phyloP scores from a whole-genome alignment of 2,329 filamentous ascomycete species.

The Sarocladiaceae sp. region DNA sequence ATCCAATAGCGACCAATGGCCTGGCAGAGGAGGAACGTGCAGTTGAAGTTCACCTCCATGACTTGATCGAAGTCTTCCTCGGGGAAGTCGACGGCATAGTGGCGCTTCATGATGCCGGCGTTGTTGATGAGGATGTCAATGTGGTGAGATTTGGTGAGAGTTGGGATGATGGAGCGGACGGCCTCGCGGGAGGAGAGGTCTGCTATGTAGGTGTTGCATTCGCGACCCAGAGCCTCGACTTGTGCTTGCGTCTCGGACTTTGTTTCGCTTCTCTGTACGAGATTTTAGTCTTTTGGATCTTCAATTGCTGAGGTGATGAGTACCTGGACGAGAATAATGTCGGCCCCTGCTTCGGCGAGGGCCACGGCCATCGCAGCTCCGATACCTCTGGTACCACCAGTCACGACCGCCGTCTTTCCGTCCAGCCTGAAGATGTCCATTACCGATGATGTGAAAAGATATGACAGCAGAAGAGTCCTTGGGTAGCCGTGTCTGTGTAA shows the following conservation, averaged over 20 bases:
- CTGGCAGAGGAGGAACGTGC: conserved; percentile 46
- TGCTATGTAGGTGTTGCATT: conserved; percentile 16
- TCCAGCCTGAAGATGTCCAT: conserved; percentile 14
- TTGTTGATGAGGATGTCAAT: conserved; percentile 61
- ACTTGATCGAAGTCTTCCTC: conserved; percentile 57
- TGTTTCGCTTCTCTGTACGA: conserved; percentile 16
- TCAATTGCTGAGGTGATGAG: conserved; percentile 15
- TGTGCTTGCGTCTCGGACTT: conserved; percentile 16
- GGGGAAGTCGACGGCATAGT: conserved; percentile 60
- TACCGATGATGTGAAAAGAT: not conserved
- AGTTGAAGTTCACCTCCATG: conserved; percentile 11
- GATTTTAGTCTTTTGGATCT: no score
- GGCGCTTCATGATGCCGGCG: conserved; percentile 62
- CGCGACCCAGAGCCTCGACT: conserved; percentile 14
- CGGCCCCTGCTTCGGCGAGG: no score
- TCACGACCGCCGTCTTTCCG: conserved; percentile 16
- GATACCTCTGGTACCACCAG: conserved; percentile 18
- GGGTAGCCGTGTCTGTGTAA: no score
- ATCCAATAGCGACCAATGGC: conserved; percentile 60
- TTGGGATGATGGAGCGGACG: conserved; percentile 10
- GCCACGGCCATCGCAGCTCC: conserved; percentile 18
- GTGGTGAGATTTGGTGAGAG: conserved; percentile 16
- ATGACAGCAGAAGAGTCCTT: no score
- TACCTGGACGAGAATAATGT: conserved; percentile 16
- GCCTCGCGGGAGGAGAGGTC: conserved; percentile 13